Conservation (phyloP, 495 filamentous ascomycete species). For the Penicillium nucicola region DNA sequence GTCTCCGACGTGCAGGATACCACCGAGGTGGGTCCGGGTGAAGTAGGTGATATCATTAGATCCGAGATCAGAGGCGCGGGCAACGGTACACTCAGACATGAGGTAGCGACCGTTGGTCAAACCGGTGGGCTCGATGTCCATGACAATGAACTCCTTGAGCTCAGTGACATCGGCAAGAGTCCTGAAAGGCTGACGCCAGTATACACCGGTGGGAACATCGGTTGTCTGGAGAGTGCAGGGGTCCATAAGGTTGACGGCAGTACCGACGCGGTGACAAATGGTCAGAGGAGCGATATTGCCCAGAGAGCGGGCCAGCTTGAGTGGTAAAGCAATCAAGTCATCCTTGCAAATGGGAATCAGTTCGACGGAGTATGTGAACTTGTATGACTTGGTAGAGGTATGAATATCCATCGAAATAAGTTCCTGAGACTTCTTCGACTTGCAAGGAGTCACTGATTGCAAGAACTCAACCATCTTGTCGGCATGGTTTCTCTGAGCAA, state of each 20-base stretch:
- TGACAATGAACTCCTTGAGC: conserved; percentile 85
- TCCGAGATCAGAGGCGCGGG: conserved; percentile 84
- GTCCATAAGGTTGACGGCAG: conserved; percentile 83
- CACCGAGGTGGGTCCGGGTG: conserved; percentile 84
- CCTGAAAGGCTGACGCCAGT: conserved; percentile 85
- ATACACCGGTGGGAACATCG: conserved; percentile 74
- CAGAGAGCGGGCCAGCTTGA: conserved; percentile 77
- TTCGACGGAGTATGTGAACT: conserved; percentile 84
- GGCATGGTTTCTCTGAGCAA: conserved; percentile 80
- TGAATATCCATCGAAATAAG: conserved; percentile 93
- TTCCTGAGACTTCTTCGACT: conserved; percentile 82
- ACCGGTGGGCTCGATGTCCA: conserved; percentile 87
- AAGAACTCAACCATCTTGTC: conserved; percentile 93
- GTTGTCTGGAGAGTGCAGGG: conserved; percentile 86
- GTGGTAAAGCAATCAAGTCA: conserved; percentile 86
- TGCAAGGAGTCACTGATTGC: conserved; percentile 64
- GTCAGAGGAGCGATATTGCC: conserved; percentile 83
- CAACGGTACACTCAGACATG: conserved; percentile 82
- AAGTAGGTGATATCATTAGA: conserved; percentile 82
- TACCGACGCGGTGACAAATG: conserved; percentile 87
- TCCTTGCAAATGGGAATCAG: conserved; percentile 95
- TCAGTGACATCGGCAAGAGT: conserved; percentile 81
- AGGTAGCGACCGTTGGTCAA: conserved; percentile 74
- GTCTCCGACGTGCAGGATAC: conserved; percentile 83
- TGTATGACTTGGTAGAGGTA: conserved; percentile 83